phyloP scores from a whole-genome alignment of 805 yeast genomes.

The Ogataea polymorpha region DNA sequence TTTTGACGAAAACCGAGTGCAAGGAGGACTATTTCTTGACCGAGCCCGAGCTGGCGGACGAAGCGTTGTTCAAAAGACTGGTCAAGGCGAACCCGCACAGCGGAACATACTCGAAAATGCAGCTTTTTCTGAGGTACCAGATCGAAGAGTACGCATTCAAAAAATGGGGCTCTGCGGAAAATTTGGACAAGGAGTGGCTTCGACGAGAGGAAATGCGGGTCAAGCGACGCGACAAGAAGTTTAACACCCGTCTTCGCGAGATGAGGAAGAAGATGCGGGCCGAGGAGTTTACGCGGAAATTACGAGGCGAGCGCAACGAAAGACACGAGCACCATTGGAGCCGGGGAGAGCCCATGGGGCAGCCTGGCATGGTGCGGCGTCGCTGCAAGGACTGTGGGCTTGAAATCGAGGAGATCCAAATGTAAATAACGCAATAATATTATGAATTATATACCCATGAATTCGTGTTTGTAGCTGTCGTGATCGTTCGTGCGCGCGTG shows the following conservation, averaged over 20 bases:
- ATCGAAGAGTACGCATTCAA: slow-evolving; percentile 91
- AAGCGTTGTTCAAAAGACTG: slow-evolving; percentile 61
- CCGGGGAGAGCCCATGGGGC: slow-evolving; percentile 42
- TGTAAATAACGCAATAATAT: slow-evolving; percentile 21
- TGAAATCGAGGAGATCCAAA: slow-evolving; percentile 71
- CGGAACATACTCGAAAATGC: slow-evolving; percentile 86
- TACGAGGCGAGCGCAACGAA: slow-evolving; percentile 53
- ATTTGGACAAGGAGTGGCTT: slow-evolving; percentile 89
- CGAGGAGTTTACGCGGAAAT: slow-evolving; percentile 73
- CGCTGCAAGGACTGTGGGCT: slow-evolving; percentile 81
- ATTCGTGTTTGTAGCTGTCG: no score
- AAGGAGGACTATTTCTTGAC: slow-evolving; percentile 88
- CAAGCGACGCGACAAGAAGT: slow-evolving; percentile 72
- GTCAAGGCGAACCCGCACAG: slow-evolving; percentile 96
- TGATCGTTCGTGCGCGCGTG: no score
- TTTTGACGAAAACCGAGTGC: slow-evolving; percentile 94
- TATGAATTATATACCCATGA: neutral
- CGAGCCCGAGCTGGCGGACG: slow-evolving; percentile 85
- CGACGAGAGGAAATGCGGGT: slow-evolving; percentile 71
- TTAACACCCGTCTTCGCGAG: slow-evolving; percentile 71
- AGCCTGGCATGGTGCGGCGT: slow-evolving; percentile 42
- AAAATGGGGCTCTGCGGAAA: slow-evolving; percentile 92
- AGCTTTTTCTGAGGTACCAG: slow-evolving; percentile 81
- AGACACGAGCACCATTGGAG: slow-evolving; percentile 78
- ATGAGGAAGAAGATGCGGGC: slow-evolving; percentile 93